Evolutionary conservation across 148 eudicot genomes (phyloP).

Genomic region (Spergularia marina): DNA sequence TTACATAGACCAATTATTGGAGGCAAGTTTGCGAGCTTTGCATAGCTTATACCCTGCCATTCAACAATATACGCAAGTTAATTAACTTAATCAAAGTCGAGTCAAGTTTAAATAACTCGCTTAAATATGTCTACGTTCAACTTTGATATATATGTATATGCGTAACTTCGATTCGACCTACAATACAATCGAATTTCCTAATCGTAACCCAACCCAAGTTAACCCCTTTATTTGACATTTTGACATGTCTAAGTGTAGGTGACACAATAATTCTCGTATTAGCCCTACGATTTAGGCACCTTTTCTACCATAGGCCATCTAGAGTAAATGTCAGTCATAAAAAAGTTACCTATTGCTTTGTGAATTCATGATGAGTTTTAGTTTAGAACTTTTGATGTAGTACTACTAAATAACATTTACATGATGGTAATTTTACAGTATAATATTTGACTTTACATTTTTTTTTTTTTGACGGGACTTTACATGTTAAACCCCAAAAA

Average conservation of each 20-base stretch:
- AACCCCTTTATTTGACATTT: background rate
- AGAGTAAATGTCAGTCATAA: no score
- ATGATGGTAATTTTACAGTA: no score
- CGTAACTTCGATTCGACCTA: no score
- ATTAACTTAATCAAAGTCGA: background rate
- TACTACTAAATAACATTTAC: background rate
- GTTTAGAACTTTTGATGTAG: background rate
- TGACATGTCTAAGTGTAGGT: background rate
- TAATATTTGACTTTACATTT: no score
- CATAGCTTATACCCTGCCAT: conserved; percentile 91
- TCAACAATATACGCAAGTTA: background rate
- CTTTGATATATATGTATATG: no score
- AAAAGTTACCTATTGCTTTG: no score
- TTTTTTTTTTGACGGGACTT: no score
- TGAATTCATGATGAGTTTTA: background rate
- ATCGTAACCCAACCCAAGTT: background rate
- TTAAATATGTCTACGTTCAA: no score
- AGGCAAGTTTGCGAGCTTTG: conserved; percentile 92
- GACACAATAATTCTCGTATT: background rate
- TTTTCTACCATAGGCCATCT: no score
- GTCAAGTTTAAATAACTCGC: no score
- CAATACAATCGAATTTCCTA: no score
- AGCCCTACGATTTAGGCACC: background rate
- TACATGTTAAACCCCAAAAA: no score
- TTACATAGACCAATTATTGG: conserved; percentile 89